phyloP scores from a whole-genome alignment of 2,329 filamentous ascomycete species.

The Alternaria rosae region DNA sequence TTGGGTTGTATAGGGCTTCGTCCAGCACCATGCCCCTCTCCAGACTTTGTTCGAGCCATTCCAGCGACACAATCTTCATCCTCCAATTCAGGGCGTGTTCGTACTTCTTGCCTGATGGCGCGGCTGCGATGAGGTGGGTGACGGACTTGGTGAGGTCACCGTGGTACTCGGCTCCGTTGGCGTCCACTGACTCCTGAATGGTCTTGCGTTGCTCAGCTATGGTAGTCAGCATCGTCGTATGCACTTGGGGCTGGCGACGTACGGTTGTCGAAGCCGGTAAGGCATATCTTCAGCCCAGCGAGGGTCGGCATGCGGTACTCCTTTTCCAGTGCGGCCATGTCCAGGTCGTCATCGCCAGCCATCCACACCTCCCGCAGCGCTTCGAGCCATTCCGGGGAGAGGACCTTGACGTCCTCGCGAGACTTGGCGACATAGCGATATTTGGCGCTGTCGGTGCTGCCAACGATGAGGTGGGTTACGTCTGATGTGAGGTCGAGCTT shows the following conservation, averaged over 20 bases:
- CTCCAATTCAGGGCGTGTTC: conserved; percentile 84
- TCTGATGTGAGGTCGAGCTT: conserved; percentile 94
- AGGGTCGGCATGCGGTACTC: conserved; percentile 71
- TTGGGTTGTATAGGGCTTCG: conserved; percentile 82
- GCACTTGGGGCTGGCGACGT: conserved; percentile 29
- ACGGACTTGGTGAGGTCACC: conserved; percentile 86
- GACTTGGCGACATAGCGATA: conserved; percentile 94
- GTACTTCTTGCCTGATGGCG: conserved; percentile 87
- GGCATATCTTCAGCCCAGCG: conserved; percentile 68
- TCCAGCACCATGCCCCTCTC: conserved; percentile 90
- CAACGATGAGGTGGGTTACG: conserved; percentile 92
- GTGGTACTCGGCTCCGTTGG: conserved; percentile 82
- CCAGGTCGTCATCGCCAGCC: conserved; percentile 74
- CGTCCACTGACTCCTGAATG: conserved; percentile 71
- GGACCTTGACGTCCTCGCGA: conserved; percentile 82
- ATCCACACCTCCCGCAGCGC: conserved; percentile 83
- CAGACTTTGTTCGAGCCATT: conserved; percentile 86
- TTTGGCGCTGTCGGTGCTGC: conserved; percentile 87
- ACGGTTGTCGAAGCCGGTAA: conserved; percentile 75
- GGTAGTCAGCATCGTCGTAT: conserved; percentile 32
- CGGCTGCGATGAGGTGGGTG: conserved; percentile 84
- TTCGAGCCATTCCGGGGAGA: conserved; percentile 85
- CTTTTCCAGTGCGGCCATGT: conserved; percentile 73
- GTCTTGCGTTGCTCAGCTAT: conserved; percentile 70
- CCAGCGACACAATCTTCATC: conserved; percentile 77